Conservation (phyloP, 345 rosid species). For the Salix viminalis region DNA sequence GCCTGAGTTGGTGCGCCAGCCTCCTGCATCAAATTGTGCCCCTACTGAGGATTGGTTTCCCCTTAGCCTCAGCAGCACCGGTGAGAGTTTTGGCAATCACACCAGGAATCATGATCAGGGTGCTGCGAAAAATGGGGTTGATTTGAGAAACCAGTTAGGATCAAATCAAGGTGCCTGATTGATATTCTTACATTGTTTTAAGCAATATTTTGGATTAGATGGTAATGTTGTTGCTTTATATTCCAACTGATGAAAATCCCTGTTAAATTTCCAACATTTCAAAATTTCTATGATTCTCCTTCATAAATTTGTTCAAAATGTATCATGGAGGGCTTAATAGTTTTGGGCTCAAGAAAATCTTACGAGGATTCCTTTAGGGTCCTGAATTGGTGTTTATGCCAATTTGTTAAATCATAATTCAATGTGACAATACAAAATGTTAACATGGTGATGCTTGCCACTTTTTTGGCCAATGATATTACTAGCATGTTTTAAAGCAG, state of each 20-base stretch:
- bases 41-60: constrained; percentile 32
- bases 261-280: neutral
- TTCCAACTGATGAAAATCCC: neutral
- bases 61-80: constrained; percentile 23
- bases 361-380: neutral
- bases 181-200: neutral
- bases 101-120: neutral
- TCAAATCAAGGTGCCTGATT: constrained; percentile 2
- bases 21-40: constrained; percentile 11
- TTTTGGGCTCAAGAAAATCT: neutral
- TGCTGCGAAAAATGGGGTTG: constrained; percentile 9
- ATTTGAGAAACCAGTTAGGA: constrained; percentile 5
- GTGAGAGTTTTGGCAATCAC: neutral
- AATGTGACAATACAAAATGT: neutral
- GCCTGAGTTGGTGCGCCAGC: constrained; percentile 5
- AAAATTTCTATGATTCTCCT: neutral
- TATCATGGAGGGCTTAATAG: neutral
- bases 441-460: neutral
- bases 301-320: neutral
- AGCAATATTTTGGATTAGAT: neutral
- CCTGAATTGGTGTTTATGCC: neutral
- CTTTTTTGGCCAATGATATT: neutral
- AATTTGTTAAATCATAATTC: neutral
- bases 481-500: neutral
- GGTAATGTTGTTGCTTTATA: neutral